Conservation (phyloP, 2,329 filamentous ascomycete species). For the Neopestalotiopsis rosae region DNA sequence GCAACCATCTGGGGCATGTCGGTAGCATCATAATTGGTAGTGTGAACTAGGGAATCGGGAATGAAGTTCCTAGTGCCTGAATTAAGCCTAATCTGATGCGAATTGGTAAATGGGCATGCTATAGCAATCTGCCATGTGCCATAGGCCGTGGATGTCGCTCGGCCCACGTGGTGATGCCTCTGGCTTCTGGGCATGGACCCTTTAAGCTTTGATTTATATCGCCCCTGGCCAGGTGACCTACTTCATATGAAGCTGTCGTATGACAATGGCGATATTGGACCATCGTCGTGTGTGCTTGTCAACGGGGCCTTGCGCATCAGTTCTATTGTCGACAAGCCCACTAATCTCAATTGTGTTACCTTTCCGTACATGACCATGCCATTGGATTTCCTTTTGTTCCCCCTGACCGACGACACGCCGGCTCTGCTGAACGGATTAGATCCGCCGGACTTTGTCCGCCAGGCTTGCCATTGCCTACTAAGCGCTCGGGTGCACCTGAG, state of each 20-base stretch:
- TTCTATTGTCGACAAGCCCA: background rate
- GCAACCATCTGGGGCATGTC: background rate
- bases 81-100: background rate
- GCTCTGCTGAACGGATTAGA: background rate
- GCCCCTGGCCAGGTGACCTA: background rate
- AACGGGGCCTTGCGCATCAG: background rate
- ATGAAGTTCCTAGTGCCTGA: background rate
- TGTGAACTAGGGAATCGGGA: background rate
- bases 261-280: background rate
- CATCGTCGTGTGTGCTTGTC: background rate
- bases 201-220: conserved; percentile 4
- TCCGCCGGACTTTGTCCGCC: background rate
- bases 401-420: background rate
- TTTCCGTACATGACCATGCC: background rate
- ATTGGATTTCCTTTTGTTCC: background rate
- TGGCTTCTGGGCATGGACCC: background rate
- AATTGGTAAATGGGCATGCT: background rate
- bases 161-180: background rate
- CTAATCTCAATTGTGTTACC: conserved; percentile 1
- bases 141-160: background rate
- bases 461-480: background rate
- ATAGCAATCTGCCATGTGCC: background rate
- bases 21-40: background rate
- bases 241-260: background rate
- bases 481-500: background rate